These are phyloP conservation scores for Cerrena zonata DNA, from an alignment of 1,284 basidiomycete genomes.

Conservation along the genomic window DNA sequence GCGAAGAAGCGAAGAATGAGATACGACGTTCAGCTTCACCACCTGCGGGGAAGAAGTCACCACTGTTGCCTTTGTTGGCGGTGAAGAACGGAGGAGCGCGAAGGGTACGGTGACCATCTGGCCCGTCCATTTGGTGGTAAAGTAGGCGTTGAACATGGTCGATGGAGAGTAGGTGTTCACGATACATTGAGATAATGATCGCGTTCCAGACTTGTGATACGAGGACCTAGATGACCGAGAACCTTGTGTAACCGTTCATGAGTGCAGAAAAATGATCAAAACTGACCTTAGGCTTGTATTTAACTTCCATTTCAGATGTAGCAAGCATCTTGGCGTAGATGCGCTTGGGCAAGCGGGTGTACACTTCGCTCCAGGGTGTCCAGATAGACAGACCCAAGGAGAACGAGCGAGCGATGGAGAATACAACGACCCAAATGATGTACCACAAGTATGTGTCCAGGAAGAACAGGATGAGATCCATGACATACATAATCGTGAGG, in stretches of 20 bases:
- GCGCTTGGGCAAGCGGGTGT: conserved; percentile 88
- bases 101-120: conserved; percentile 82
- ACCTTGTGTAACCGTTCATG: conserved; percentile 4
- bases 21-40: conserved; percentile 93
- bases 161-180: conserved; percentile 91
- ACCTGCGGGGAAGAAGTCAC: conserved; percentile 88
- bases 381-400: conserved; percentile 88
- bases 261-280: neutral
- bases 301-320: conserved; percentile 91
- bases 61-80: conserved; percentile 74
- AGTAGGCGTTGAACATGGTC: conserved; percentile 91
- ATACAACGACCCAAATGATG: conserved; percentile 93
- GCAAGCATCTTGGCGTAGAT: conserved; percentile 94
- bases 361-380: conserved; percentile 96
- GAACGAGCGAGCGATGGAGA: conserved; percentile 86
- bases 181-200: conserved; percentile 96
- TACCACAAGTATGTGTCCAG: conserved; percentile 97
- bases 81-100: conserved; percentile 95
- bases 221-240: conserved; percentile 53
- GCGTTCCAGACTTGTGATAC: conserved; percentile 98
- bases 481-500: conserved; percentile 91
- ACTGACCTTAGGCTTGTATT: conserved; percentile 88
- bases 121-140: conserved; percentile 86
- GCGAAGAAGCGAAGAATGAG: conserved; percentile 92
- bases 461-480: conserved; percentile 94